Evolutionary conservation across 345 rosid species (phyloP).

Genomic region (Eucalyptus sideroxylon): DNA sequence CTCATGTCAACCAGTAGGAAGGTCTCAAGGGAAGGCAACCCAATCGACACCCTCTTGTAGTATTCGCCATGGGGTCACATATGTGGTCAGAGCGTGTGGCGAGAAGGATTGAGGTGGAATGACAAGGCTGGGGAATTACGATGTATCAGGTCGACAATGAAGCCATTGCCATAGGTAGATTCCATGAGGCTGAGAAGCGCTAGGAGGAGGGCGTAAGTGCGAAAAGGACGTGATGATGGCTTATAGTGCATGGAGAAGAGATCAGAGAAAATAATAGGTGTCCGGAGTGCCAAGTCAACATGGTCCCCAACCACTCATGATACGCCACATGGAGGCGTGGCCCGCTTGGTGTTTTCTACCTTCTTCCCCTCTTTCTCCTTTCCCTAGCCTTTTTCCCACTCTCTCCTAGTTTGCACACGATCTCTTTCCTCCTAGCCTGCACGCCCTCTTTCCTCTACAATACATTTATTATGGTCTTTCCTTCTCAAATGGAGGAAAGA

Average conservation of each 20-base stretch:
- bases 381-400: too few relatives aligned
- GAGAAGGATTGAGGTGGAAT: constrained; percentile 9
- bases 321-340: too few relatives aligned
- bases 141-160: constrained; percentile 32
- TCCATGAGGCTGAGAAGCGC: neutral
- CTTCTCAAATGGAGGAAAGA: too few relatives aligned
- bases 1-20: constrained; percentile 49
- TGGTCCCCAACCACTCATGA: too few relatives aligned
- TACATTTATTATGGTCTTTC: too few relatives aligned
- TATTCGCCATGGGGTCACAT: constrained; percentile 37
- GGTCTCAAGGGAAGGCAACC: constrained; percentile 29
- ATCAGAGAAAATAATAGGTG: too few relatives aligned
- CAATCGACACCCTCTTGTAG: constrained; percentile 38
- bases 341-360: too few relatives aligned
- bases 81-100: constrained; percentile 19
- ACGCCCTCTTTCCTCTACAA: too few relatives aligned
- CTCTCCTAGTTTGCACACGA: too few relatives aligned
- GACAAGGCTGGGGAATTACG: constrained; percentile 52
- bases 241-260: too few relatives aligned
- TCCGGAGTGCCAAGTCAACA: rapidly evolving
- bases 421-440: too few relatives aligned
- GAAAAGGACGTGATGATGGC: neutral
- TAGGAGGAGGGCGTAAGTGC: neutral
- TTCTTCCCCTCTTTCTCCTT: too few relatives aligned
- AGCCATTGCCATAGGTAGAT: neutral